Base-by-base conservation (phyloP, 257 asterid genomes). In the Gentiana dahurica region DNA sequence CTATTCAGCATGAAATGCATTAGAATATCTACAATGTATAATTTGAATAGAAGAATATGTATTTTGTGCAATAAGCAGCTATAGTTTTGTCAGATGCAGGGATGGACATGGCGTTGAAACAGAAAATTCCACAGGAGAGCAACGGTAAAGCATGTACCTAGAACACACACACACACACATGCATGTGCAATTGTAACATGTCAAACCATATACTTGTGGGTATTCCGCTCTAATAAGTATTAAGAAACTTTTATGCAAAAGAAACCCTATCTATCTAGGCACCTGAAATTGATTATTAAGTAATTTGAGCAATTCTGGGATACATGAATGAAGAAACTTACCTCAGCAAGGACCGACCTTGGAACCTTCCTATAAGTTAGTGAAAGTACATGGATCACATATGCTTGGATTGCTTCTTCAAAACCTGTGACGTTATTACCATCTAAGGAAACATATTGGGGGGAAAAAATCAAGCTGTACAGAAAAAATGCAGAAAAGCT, bases 321-420 rank as follows among this genome's bases (percentile, higher is more conserved):
- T 35, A 7, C 51, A 35, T 24, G 24, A 24, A 0, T 24, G 24
- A 24, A 65, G 65, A 70, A 61, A 46, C 77, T 58, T 81, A 89
- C 97, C 97, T 86, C 96, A 34, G 97, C 97, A 58, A 90, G 79
- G 57, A 87, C 75, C 53, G 95, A 51, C 66, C 91, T 81, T 1
- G 89, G 75, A 53, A 82, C 78, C 57, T 73, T 87, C 61, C 73
- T 94, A 68, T 87, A 82, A 67, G 95, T 80, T 59, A 90, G 76
- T 51, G 94, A 82, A 54, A 90, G 89, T 60, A 84, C 77, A 62
- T 84, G 96, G 64, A 90, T 55, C 47, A 95, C 91, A 67, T 82
- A 90, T 61, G 76, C 86, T 68, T 76, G 96, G 68, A 87, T 75
- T 62, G 96, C 98, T 79, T 84, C 91, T 69, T 84, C 96, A 54